Base-by-base conservation (phyloP, 2,329 filamentous ascomycete species). In the Colletotrichum navitas region DNA sequence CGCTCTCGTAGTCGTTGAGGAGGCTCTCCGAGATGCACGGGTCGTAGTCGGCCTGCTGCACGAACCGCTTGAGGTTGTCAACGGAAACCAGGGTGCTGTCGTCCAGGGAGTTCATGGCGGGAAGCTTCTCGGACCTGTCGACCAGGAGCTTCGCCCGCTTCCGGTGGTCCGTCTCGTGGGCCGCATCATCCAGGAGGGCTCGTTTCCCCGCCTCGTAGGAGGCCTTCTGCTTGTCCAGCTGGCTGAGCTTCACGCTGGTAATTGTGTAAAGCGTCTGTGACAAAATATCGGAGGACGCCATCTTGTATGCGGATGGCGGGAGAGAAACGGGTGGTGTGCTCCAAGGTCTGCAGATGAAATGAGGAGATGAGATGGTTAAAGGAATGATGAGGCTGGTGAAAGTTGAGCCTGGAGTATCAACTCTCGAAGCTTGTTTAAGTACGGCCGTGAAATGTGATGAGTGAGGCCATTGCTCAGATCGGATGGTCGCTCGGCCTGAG, bases 161-260 rank as follows among this genome's bases (percentile, higher is more conserved):
- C 24, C 74, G 71, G 5, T 74, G 72, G 47, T 81, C 74, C 11
- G 70, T 68, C 55, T 77, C 73, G 24, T 69, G 66, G 3, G 74
- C 71, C 32, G 77, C 76, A 18, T 78, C 77, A n/a, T 78, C 74
- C 34, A 85, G 73, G 5, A 87, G 80, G 1, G 80, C 75, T 5
- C 78, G 72, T 74, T 88, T 88, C 49, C 81, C 83, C 43, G 79
- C 77, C 64, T 87, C 83, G 74, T 88, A 90, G 3, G 83, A 77
- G 0, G 78, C 78, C 34, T 85, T 86, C 72, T 88, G 84, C 74
- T 86, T 86, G 36, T 83, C 81, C 10, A 90, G 82, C 74, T 90
- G 87, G n/a, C 80, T 80, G 71, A 90, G 85, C 75, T 90, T 90
- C 68, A 85, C 87, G 49, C 80, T 80, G 26, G 86, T 89, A 76